phyloP scores from a whole-genome alignment of 2,329 filamentous ascomycete species.

The Knufia petricola region DNA sequence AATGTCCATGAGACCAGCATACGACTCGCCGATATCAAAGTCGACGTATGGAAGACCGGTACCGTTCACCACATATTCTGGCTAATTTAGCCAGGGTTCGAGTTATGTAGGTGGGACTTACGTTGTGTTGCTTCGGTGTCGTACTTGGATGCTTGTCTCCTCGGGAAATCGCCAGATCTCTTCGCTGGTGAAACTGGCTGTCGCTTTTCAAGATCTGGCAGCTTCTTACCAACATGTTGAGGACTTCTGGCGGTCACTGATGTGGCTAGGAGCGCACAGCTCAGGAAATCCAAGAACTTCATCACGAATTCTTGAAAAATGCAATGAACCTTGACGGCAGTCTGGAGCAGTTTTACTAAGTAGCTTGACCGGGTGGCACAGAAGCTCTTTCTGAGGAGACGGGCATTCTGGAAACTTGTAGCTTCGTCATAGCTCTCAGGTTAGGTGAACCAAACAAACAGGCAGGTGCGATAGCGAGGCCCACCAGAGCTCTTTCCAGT shows the following conservation, averaged over 20 bases:
- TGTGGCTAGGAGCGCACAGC: constrained; percentile 9
- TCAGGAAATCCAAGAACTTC: constrained; percentile 13
- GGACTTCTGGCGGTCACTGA: constrained; percentile 15
- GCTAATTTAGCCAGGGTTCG: not conserved
- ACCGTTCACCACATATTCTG: constrained; percentile 56
- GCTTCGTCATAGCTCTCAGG: not conserved
- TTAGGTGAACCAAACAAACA: too few species aligned
- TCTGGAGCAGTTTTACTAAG: too few species aligned
- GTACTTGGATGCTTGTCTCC: constrained; percentile 13
- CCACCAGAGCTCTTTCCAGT: not conserved
- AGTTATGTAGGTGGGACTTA: constrained; percentile 10
- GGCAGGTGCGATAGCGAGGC: not conserved
- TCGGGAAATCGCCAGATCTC: constrained; percentile 8
- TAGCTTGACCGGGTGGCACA: too few species aligned
- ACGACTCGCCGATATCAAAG: constrained; percentile 53
- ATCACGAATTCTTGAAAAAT: constrained; percentile 7
- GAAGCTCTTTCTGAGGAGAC: not conserved
- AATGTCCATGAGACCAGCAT: constrained; percentile 46
- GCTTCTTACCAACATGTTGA: constrained; percentile 21
- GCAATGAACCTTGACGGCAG: not conserved
- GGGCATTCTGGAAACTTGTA: not conserved
- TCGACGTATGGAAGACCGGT: constrained; percentile 56
- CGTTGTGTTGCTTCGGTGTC: constrained; percentile 17
- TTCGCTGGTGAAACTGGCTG: constrained; percentile 7
- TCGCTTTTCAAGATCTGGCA: constrained; percentile 14